Percentiles rank a stretch among this genome's conserved stretches.
Evolutionary conservation across 148 eudicot species (phyloP).

Genomic region (Mesembryanthemum crystallinum): DNA sequence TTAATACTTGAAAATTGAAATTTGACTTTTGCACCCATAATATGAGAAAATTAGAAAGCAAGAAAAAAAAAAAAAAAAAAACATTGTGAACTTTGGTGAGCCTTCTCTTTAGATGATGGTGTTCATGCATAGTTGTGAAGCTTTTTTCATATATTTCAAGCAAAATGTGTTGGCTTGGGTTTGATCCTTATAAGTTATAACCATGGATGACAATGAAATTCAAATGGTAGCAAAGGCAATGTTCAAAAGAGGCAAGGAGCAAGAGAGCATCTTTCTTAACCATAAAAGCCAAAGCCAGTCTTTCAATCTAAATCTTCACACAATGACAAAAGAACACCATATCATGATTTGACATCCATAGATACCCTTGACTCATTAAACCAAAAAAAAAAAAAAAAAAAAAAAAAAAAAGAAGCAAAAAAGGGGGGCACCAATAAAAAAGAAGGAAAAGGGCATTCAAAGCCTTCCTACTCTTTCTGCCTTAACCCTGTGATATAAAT

Average conservation of each 20-base stretch:
- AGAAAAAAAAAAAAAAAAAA: too few species aligned
- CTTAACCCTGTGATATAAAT: slow-evolving; percentile 36
- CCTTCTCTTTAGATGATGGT: neutral
- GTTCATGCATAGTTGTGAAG: too few species aligned
- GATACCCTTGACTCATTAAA: neutral
- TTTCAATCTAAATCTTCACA: slow-evolving; percentile 20
- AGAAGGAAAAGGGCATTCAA: neutral
- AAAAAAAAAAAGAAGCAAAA: neutral
- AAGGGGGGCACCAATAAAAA: neutral
- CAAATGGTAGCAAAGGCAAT: slow-evolving; percentile 13
- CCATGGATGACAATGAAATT: neutral
- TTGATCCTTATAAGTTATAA: neutral
- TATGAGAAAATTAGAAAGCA: too few species aligned
- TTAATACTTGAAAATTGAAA: too few species aligned
- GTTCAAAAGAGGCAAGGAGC: slow-evolving; percentile 15
- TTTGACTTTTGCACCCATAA: too few species aligned
- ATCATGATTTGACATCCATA: slow-evolving; percentile 26
- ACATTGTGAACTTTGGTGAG: too few species aligned
- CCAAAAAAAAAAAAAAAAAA: neutral
- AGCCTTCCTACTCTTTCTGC: slow-evolving; percentile 6
- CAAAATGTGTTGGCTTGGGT: neutral
- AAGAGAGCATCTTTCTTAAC: slow-evolving; percentile 25
- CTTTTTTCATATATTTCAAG: neutral
- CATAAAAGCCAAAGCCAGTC: slow-evolving; percentile 13
- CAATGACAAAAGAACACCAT: slow-evolving; percentile 34